Evolutionary conservation across 1,284 basidiomycete genomes (phyloP), one percentile per base, ranked within the genome.

Genomic region (Tilletia indica): DNA sequence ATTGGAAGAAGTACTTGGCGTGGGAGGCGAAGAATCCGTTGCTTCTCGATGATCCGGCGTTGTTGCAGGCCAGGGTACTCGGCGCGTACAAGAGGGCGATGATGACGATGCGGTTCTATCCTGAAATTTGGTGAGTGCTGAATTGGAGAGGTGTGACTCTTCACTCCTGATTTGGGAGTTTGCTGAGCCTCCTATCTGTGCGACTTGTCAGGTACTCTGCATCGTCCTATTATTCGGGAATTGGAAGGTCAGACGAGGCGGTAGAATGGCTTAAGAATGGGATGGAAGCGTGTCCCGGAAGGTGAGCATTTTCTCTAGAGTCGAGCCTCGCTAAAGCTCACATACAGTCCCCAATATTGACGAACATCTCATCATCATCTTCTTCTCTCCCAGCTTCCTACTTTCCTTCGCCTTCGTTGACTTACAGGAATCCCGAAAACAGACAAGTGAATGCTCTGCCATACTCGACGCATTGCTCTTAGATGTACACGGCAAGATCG

Each of bases 11-110:
- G 2, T 98, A 97, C 83, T 86, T 99, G 68, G 93, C 93, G 80
- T 99, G 93, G 93, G 97, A 99, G 85, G 93, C 97, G 84, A 88
- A 89, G 76, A 98, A 99, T 81, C 97, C 95, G 0, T 87, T 97
- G 54, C 92, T 94, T 83, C 89, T 97, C 70, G 93, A 96, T 74
- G 94, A 98, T 76, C 87, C 88, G 68, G 72, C 74, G 8, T 71
- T 75, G 3, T 85, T 96, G 47, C 87, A 91, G 67, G 87, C 87
- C 21, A 89, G 96, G 42, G 88, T 97, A 6, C 89, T 91, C 75
- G 90, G 90, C 66, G 93, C 94, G 2, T 94, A 97, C 85, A 88
- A 91, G 74, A 94, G 96, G 86, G 93, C 93, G 0, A 87, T 93
- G 75, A 90, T 93, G 78, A 88, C 91, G 73, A 93, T 98, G 92